Evolutionary conservation across 2,329 filamentous ascomycete species (phyloP).

Genomic region (Aspergillus quadricinctus): DNA sequence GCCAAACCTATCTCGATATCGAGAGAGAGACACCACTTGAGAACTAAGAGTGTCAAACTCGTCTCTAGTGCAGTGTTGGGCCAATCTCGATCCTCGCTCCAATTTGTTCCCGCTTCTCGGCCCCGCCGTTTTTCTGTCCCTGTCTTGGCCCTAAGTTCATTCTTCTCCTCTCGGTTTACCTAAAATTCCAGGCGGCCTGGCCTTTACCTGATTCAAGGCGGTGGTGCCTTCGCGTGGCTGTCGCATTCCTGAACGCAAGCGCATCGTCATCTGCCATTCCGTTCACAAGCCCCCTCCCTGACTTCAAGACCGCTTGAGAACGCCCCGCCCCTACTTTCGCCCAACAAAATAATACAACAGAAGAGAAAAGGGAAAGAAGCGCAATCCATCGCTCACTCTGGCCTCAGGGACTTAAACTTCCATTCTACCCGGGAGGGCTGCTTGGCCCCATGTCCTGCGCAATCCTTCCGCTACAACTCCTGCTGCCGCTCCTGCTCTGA

Average conservation of each 20-base stretch:
- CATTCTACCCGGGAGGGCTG: conserved; percentile 18
- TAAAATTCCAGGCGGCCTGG: neutral
- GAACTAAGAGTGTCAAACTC: neutral
- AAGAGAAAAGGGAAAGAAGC: neutral
- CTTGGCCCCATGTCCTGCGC: conserved; percentile 29
- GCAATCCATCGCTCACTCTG: no score
- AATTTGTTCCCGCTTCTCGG: neutral
- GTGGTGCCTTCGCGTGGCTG: neutral
- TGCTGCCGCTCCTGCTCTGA: conserved; percentile 6
- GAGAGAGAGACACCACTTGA: neutral
- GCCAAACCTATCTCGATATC: neutral
- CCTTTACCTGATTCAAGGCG: neutral
- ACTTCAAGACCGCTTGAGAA: neutral
- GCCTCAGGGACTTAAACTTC: neutral
- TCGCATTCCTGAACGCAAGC: neutral
- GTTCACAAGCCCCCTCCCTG: neutral
- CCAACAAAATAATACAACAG: neutral
- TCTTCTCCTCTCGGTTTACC: neutral
- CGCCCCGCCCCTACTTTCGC: neutral
- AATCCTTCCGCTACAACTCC: conserved; percentile 15
- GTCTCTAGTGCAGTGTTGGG: neutral
- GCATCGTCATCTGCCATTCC: neutral
- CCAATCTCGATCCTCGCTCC: neutral
- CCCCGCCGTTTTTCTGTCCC: neutral
- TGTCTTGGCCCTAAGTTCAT: neutral